phyloP scores from a whole-genome alignment of 768 basidiomycete genomes.

The Trametes cingulata region DNA sequence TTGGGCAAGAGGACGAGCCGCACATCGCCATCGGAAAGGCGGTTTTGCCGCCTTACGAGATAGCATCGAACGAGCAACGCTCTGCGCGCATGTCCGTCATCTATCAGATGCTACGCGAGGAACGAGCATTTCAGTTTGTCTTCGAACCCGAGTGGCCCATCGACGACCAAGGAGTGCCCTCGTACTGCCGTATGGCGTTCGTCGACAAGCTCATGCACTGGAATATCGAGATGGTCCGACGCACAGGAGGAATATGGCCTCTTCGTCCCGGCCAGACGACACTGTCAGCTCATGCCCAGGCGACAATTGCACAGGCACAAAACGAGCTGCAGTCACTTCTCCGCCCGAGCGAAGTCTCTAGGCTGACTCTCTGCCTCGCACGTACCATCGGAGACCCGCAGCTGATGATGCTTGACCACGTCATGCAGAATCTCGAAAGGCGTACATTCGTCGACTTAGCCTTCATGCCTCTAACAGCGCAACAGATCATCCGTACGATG shows the following conservation, averaged over 20 bases:
- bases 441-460: neutral
- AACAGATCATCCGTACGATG: neutral
- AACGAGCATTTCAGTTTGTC: neutral
- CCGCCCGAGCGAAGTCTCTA: neutral
- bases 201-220: neutral
- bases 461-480: neutral
- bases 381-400: neutral
- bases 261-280: too few species aligned
- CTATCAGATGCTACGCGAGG: too few species aligned
- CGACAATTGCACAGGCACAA: too few species aligned
- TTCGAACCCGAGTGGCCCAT: neutral
- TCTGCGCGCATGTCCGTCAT: neutral
- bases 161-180: neutral
- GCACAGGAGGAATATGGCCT: too few species aligned
- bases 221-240: neutral
- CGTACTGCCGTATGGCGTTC: too few species aligned
- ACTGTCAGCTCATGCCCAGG: too few species aligned
- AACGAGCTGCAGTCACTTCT: neutral
- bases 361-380: neutral
- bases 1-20: neutral
- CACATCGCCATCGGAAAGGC: neutral
- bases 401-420: neutral
- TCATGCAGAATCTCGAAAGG: neutral
- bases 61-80: neutral
- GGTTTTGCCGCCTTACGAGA: neutral